Evolutionary conservation across 345 rosid species (phyloP).

Genomic region (Arabidopsis suecica): DNA sequence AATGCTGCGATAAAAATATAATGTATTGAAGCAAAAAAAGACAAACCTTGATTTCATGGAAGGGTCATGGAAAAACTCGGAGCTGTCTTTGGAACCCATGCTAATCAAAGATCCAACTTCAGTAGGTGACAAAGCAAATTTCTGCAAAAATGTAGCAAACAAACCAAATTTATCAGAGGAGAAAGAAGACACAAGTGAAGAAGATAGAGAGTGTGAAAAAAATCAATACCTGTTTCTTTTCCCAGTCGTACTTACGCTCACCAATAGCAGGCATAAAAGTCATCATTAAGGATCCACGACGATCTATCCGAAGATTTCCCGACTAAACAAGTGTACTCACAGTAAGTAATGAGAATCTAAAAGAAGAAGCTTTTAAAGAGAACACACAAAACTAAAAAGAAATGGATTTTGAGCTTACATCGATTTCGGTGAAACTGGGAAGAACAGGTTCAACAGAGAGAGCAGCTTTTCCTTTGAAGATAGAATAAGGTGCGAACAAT

Average conservation of each 20-base stretch:
- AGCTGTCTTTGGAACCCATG: conserved; percentile 65
- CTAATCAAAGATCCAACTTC: conserved; percentile 90
- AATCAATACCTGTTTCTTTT: conserved; percentile 67
- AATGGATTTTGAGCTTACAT: conserved; percentile 45
- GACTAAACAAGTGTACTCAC: conserved; percentile 47
- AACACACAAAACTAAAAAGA: neutral
- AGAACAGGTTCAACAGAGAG: conserved; percentile 73
- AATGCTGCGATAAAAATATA: neutral
- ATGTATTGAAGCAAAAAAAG: neutral
- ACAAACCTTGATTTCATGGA: conserved; percentile 83
- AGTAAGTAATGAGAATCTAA: conserved; percentile 28
- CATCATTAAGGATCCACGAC: conserved; percentile 79
- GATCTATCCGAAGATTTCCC: conserved; percentile 60
- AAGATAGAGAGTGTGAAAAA: neutral
- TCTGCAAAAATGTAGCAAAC: conserved; percentile 52
- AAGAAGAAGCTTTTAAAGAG: neutral
- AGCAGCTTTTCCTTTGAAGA: conserved; percentile 93
- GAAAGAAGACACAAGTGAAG: conserved; percentile 3
- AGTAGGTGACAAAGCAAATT: conserved; percentile 85
- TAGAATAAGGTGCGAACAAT: conserved; percentile 71
- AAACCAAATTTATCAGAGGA: neutral
- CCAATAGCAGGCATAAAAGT: conserved; percentile 81
- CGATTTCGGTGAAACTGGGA: conserved; percentile 65
- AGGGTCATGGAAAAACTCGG: conserved; percentile 97
- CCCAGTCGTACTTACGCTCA: conserved; percentile 91